phyloP scores from a whole-genome alignment of 176 grass and related monocot genomes.

The Dactylis glomerata region DNA sequence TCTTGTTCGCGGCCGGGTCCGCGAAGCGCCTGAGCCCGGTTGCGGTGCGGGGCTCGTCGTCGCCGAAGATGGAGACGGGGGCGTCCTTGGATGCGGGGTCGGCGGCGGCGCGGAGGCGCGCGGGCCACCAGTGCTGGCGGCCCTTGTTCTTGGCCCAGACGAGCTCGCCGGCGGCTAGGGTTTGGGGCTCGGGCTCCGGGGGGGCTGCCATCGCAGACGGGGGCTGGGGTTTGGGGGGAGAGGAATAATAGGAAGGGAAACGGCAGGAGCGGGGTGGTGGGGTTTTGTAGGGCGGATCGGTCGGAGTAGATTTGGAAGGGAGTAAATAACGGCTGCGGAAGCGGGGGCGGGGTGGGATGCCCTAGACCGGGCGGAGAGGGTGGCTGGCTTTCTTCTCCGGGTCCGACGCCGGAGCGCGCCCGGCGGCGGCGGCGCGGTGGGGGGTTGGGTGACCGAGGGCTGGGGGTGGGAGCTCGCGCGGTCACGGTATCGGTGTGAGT shows the following conservation, averaged over 20 bases:
- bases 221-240: not conserved
- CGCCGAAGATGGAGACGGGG: constrained; percentile 23
- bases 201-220: constrained; percentile 3
- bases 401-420: not conserved
- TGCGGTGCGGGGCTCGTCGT: not conserved
- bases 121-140: constrained; percentile 41
- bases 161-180: constrained; percentile 58
- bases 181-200: not conserved
- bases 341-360: not conserved
- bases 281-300: not conserved
- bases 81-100: not conserved
- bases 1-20: constrained; percentile 13
- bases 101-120: constrained; percentile 5
- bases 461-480: too few relatives aligned
- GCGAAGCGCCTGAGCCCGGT: constrained; percentile 31
- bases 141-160: constrained; percentile 63
- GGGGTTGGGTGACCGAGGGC: not conserved
- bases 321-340: not conserved
- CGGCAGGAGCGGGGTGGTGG: not conserved
- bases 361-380: not conserved
- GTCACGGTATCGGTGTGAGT: not conserved
- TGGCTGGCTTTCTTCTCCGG: not conserved
- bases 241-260: not conserved
- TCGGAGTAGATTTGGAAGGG: not conserved
- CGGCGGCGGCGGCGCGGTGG: not conserved